Conservation (phyloP, 2,329 filamentous ascomycete species). For the Elsinoe necatrix region DNA sequence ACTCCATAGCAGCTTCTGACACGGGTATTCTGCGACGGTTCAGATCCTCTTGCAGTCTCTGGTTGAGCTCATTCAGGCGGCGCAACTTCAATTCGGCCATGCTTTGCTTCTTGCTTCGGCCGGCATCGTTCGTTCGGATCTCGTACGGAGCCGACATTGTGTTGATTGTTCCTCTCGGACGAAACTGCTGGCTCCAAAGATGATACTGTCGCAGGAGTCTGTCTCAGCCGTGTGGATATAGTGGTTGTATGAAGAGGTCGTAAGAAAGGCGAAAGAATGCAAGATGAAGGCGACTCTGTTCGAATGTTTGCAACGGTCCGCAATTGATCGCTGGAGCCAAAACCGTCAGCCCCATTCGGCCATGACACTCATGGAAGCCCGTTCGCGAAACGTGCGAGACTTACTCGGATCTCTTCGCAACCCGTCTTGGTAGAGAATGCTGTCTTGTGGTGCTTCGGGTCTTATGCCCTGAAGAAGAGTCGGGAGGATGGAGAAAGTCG, state of each 20-base stretch:
- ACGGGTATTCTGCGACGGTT: conserved; percentile 93
- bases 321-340: conserved; percentile 12
- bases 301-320: conserved; percentile 15
- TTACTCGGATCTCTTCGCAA: not conserved
- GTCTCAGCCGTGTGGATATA: not conserved
- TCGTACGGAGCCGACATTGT: conserved; percentile 56
- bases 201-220: not conserved
- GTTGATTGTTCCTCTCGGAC: not conserved
- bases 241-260: not conserved
- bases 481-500: not conserved
- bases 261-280: conserved; percentile 7
- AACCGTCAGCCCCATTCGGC: conserved; percentile 16
- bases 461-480: not conserved
- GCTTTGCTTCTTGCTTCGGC: conserved; percentile 92
- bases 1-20: conserved; percentile 69
- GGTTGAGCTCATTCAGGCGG: conserved; percentile 92
- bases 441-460: not conserved
- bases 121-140: conserved; percentile 55
- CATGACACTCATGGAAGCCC: conserved; percentile 12
- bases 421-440: not conserved
- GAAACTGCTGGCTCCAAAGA: not conserved
- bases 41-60: conserved; percentile 87
- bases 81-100: conserved; percentile 98
- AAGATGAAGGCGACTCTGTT: conserved; percentile 9
- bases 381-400: conserved; percentile 9